Evolutionary conservation across 2,329 filamentous ascomycete species (phyloP).

Genomic region (Huntiella bhutanensis): DNA sequence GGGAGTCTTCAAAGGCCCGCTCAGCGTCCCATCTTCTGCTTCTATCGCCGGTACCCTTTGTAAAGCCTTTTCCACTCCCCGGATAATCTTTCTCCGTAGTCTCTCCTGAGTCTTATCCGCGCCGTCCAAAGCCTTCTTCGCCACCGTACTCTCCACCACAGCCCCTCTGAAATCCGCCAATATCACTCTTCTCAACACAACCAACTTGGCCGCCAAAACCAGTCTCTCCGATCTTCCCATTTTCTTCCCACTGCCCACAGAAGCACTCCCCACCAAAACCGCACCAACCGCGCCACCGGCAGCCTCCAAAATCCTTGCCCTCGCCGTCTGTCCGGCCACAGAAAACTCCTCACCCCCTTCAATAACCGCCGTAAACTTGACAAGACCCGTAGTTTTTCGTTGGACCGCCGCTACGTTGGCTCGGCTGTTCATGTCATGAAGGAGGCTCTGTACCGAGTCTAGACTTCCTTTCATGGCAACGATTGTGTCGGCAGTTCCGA

Average conservation of each 20-base stretch:
- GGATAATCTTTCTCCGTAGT: slow-evolving; percentile 43
- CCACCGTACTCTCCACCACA: slow-evolving; percentile 17
- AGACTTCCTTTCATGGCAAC: slow-evolving; percentile 73
- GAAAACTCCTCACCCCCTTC: slow-evolving; percentile 14
- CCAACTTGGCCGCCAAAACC: slow-evolving; percentile 45
- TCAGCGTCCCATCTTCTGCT: slow-evolving; percentile 12
- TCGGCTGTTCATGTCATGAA: slow-evolving; percentile 53
- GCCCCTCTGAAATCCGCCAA: slow-evolving; percentile 49
- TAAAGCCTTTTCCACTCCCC: slow-evolving; percentile 50
- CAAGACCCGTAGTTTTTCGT: slow-evolving; percentile 40
- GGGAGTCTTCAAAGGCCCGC: too few relatives aligned
- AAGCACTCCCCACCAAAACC: slow-evolving; percentile 25
- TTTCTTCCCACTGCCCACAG: slow-evolving; percentile 13
- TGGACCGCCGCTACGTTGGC: slow-evolving; percentile 59
- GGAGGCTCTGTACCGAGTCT: slow-evolving; percentile 48
- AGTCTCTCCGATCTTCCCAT: slow-evolving; percentile 29
- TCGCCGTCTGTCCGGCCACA: too few relatives aligned
- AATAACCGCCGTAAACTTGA: slow-evolving; percentile 8
- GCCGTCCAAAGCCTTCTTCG: slow-evolving; percentile 30
- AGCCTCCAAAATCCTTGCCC: background rate
- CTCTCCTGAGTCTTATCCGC: slow-evolving; percentile 43
- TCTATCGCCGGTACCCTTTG: slow-evolving; percentile 35
- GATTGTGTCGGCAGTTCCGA: slow-evolving; percentile 86
- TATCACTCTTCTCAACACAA: slow-evolving; percentile 58
- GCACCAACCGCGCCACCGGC: slow-evolving; percentile 31